A percentile compares a stretch with the other conserved stretches of the same genome.
Conservation (phyloP, 352 stramenopile genomes). For the Phytophthora pini region DNA sequence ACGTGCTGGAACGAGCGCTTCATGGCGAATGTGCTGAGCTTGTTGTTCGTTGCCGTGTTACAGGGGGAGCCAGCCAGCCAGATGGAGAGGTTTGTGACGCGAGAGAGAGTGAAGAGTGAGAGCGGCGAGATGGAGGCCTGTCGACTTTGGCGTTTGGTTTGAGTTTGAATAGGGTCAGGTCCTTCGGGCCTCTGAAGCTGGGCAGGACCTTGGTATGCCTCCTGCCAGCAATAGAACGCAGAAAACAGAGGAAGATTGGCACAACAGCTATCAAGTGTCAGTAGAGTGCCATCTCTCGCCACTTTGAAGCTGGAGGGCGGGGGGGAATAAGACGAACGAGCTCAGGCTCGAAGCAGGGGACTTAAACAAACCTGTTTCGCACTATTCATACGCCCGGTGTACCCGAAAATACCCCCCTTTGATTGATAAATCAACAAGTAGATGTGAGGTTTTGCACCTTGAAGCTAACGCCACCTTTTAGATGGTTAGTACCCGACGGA, state of each 20-base stretch:
- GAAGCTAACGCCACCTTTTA: slow-evolving; percentile 11
- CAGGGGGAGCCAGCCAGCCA: slow-evolving; percentile 31
- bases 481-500: not conserved
- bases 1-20: slow-evolving; percentile 59
- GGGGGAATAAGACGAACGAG: slow-evolving; percentile 5
- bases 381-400: slow-evolving; percentile 29
- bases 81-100: slow-evolving; percentile 43
- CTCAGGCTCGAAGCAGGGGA: slow-evolving; percentile 9
- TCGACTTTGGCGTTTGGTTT: slow-evolving; percentile 28
- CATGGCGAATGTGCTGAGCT: slow-evolving; percentile 39
- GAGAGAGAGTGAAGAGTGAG: slow-evolving; percentile 47
- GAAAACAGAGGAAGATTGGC: slow-evolving; percentile 36
- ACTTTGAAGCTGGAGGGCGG: slow-evolving; percentile 22
- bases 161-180: slow-evolving; percentile 37
- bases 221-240: slow-evolving; percentile 42
- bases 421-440: not conserved
- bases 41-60: slow-evolving; percentile 28
- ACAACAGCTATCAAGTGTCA: slow-evolving; percentile 13
- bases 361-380: not conserved
- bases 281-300: slow-evolving; percentile 21
- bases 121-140: slow-evolving; percentile 36
- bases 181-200: slow-evolving; percentile 28
- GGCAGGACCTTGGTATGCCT: slow-evolving; percentile 10
- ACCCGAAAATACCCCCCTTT: slow-evolving; percentile 4
- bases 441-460: slow-evolving; percentile 7